These are phyloP conservation scores for Mucor lusitanicus DNA, from an alignment of 371 early-diverging fungal species.

Conservation along the genomic window DNA sequence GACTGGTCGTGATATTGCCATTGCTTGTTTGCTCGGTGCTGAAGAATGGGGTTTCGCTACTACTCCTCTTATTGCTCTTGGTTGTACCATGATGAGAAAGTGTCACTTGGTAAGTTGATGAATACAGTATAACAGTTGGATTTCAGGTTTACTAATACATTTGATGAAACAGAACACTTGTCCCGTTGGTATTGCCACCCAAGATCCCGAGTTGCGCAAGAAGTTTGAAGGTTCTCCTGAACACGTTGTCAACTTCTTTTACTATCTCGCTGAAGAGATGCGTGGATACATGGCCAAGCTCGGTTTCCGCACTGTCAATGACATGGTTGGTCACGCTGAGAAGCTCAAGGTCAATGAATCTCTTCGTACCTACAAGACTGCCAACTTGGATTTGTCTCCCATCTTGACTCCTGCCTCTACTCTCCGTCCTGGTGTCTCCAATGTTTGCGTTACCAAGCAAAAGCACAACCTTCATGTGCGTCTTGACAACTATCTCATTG, in stretches of 20 bases:
- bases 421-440: conserved; percentile 87
- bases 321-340: conserved; percentile 95
- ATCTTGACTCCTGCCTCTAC: conserved; percentile 88
- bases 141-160: not conserved
- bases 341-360: conserved; percentile 73
- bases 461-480: conserved; percentile 85
- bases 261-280: conserved; percentile 93
- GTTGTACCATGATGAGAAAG: conserved; percentile 95
- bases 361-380: conserved; percentile 81
- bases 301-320: conserved; percentile 89
- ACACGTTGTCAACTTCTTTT: conserved; percentile 97
- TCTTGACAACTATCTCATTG: conserved; percentile 82
- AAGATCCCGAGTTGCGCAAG: conserved; percentile 90
- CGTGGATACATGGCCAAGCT: conserved; percentile 91
- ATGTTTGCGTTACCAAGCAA: conserved; percentile 78
- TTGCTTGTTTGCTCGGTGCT: conserved; percentile 95
- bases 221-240: conserved; percentile 95
- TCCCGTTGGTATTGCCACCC: conserved; percentile 97
- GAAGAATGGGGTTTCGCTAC: conserved; percentile 99
- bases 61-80: conserved; percentile 95
- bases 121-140: not conserved
- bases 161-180: conserved; percentile 78
- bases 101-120: conserved; percentile 44
- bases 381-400: conserved; percentile 81
- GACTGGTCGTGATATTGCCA: conserved; percentile 94